Evolutionary conservation across 1,284 basidiomycete species (phyloP), one percentile per base, ranked within the genome.

Genomic region (Cryptococcus deneoformans): DNA sequence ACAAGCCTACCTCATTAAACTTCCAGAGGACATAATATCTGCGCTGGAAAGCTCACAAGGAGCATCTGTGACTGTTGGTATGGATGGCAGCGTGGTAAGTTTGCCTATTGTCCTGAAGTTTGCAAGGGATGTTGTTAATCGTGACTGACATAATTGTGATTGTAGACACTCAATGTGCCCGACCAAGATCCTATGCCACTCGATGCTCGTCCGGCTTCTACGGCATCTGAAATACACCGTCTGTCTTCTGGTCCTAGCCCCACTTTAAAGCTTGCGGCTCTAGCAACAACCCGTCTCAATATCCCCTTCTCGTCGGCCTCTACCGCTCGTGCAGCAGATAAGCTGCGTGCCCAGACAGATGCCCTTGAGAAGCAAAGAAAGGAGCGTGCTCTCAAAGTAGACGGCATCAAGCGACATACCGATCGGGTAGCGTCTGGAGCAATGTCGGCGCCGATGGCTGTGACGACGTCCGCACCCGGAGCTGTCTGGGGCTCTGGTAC

Each of bases 11-110:
- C 63, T 72, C 38, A 61, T 75, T 53, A 65, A 65, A 29, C 69
- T 73, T 34, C 69, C 73, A 20, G 65, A 72, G 53, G 69, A 73
- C 45, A 60, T 65, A 38, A 73, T 69, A 70, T 39, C 43, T 0
- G 50, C 60, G 35, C 60, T 71, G 34, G 62, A 63, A 35, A 49
- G 57, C 10, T 60, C 60, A 0, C 53, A 53, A 12, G 39, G 12
- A n/a, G 59, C 64, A 29, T 56, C 62, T 38, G 44, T 70, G 16
- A 58, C 61, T 9, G 59, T 66, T 16, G 16, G n/a, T 24, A 12
- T n/a, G 20, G 63, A 67, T 37, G 69, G 62, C 14, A 62, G 56
- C 4, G 61, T 71, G 46, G 70, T 72, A 52, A 60, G 65, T 64
- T 10, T n/a, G 16, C 24, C 12, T 20, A 14, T 39, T 20, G 20